These are phyloP conservation scores for Oryza brachyantha DNA, from an alignment of 176 grass and related monocot species.

Conservation along the genomic window DNA sequence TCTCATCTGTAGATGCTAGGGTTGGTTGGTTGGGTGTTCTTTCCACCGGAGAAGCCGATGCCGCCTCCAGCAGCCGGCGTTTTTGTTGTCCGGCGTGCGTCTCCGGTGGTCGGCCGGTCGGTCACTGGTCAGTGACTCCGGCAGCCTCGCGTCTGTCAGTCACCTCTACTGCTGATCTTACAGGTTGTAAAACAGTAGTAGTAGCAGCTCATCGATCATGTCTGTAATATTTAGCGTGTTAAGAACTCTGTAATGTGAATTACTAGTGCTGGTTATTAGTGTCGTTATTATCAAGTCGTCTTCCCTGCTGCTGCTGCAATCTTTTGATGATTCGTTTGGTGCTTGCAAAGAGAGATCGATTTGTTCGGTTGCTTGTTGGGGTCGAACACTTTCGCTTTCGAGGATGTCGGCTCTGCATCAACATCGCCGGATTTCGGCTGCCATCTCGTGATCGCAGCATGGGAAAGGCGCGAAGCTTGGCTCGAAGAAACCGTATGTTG, in stretches of 20 bases:
- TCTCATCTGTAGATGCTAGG: slow-evolving; percentile 12
- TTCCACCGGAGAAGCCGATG: slow-evolving; percentile 17
- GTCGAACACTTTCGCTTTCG: not conserved
- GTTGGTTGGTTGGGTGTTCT: slow-evolving; percentile 23
- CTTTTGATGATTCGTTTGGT: not conserved
- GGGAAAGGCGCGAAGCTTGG: not conserved
- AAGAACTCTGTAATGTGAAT: slow-evolving; percentile 35
- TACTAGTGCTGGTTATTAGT: slow-evolving; percentile 1
- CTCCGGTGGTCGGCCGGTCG: slow-evolving; percentile 14
- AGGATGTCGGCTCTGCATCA: not conserved
- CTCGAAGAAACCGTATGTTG: not conserved
- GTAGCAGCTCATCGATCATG: no score
- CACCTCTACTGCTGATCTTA: slow-evolving; percentile 31
- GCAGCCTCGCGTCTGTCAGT: not conserved
- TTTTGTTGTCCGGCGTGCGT: slow-evolving; percentile 50
- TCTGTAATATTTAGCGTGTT: slow-evolving; percentile 42
- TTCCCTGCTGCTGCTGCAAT: no score
- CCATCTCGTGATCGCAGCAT: no score
- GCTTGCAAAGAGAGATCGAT: not conserved
- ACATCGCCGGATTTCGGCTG: not conserved
- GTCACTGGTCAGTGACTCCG: slow-evolving; percentile 38
- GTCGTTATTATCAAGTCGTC: not conserved
- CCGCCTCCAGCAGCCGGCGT: slow-evolving; percentile 35
- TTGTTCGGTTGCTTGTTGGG: not conserved
- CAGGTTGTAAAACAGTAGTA: slow-evolving; percentile 38